These are phyloP conservation scores for Carpinus fangiana DNA, from an alignment of 306 rosid genomes.

Conservation along the genomic window DNA sequence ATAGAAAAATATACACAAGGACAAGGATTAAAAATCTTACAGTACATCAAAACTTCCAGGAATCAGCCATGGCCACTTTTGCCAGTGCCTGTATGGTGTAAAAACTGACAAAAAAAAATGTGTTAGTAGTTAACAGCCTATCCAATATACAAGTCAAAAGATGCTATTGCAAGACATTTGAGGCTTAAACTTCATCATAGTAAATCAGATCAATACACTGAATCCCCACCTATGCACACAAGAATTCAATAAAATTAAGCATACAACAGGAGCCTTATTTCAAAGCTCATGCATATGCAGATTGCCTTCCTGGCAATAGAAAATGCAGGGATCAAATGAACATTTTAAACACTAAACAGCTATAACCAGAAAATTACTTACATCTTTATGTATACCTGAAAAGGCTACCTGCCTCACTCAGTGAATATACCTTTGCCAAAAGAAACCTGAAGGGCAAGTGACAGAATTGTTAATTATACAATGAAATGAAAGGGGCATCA, in stretches of 20 bases:
- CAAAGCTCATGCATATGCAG: neutral
- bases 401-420: slow-evolving; percentile 7
- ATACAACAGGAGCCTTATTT: neutral
- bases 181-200: neutral
- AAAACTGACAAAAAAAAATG: slow-evolving; percentile 12
- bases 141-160: neutral
- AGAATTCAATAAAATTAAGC: neutral
- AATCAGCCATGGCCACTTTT: slow-evolving; percentile 15
- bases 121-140: neutral
- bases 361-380: slow-evolving; percentile 2
- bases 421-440: slow-evolving; percentile 9
- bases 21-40: slow-evolving; percentile 24
- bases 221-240: neutral
- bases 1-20: neutral
- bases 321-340: neutral
- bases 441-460: slow-evolving; percentile 16
- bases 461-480: neutral
- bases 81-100: slow-evolving; percentile 6
- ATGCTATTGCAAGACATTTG: neutral
- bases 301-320: slow-evolving; percentile 4
- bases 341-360: neutral
- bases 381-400: slow-evolving; percentile 19
- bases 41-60: neutral
- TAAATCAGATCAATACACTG: neutral
- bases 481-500: neutral